Evolutionary conservation across 2,329 filamentous ascomycete species (phyloP).

Genomic region (Furcasterigmium furcatum): DNA sequence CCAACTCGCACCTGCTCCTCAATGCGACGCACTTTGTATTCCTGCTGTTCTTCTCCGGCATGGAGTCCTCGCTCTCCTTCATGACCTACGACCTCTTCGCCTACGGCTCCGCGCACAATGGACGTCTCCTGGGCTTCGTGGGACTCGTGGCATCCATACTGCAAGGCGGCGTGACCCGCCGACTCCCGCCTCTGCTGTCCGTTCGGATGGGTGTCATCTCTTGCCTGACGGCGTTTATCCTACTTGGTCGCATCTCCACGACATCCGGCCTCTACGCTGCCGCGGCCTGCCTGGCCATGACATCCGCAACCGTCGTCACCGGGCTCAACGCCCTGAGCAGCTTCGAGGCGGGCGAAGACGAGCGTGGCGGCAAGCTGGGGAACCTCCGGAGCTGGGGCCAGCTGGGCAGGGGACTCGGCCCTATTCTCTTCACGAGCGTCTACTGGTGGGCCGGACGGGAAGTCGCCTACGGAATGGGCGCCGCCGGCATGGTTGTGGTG

Average conservation of each 20-base stretch:
- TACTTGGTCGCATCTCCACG: conserved; percentile 69
- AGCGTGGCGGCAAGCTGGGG: conserved; percentile 84
- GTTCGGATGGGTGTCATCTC: conserved; percentile 76
- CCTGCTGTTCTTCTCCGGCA: conserved; percentile 93
- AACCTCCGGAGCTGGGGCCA: conserved; percentile 81
- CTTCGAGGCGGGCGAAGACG: conserved; percentile 77
- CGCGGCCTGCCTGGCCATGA: conserved; percentile 80
- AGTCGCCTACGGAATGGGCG: conserved; percentile 78
- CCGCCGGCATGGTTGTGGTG: conserved; percentile 75
- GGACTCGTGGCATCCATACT: conserved; percentile 89
- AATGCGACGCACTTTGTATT: conserved; percentile 88
- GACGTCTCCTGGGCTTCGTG: conserved; percentile 83
- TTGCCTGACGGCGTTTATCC: conserved; percentile 75
- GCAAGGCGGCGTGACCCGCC: conserved; percentile 86
- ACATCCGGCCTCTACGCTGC: conserved; percentile 74
- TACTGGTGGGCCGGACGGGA: conserved; percentile 98
- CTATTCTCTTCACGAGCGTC: conserved; percentile 85
- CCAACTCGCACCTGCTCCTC: conserved; percentile 79
- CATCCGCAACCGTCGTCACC: conserved; percentile 91
- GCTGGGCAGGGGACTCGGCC: conserved; percentile 81
- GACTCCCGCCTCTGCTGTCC: conserved; percentile 75
- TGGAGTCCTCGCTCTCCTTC: conserved; percentile 97
- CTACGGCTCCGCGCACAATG: conserved; percentile 76
- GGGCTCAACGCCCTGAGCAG: conserved; percentile 88
- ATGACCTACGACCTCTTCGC: conserved; percentile 94